Conservation (phyloP, 306 rosid genomes). For the Medicago arabica region DNA sequence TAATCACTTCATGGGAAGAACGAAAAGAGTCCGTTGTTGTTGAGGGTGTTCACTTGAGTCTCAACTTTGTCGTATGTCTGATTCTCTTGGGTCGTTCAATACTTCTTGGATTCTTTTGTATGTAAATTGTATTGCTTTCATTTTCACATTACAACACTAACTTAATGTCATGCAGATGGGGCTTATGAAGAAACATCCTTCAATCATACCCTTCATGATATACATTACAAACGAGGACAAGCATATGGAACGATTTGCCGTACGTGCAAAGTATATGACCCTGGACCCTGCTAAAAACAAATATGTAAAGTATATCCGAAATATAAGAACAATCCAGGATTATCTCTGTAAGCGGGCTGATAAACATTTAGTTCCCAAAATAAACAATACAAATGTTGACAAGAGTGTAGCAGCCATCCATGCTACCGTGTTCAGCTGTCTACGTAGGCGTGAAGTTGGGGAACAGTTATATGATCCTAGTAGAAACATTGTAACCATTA, state of each 20-base stretch:
- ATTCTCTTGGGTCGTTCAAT: conserved; percentile 18
- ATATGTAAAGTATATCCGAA: conserved; percentile 94
- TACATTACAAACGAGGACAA: conserved; percentile 93
- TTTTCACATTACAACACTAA: conserved; percentile 35
- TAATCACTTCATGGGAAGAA: conserved; percentile 97
- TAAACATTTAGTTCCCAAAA: conserved; percentile 97
- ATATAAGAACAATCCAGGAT: conserved; percentile 95
- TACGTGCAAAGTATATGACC: conserved; percentile 98
- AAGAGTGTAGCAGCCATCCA: conserved; percentile 98
- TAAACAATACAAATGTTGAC: conserved; percentile 96
- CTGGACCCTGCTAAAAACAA: conserved; percentile 95
- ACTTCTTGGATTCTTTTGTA: conserved; percentile 3
- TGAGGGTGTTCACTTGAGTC: conserved; percentile 98
- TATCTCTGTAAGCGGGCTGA: conserved; percentile 97
- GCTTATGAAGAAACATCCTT: conserved; percentile 97
- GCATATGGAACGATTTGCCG: conserved; percentile 96
- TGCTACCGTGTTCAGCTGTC: conserved; percentile 96
- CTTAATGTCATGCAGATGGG: conserved; percentile 74
- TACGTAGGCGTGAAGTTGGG: conserved; percentile 88
- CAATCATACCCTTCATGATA: conserved; percentile 95
- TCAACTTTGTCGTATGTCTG: conserved; percentile 84
- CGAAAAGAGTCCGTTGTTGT: conserved; percentile 92
- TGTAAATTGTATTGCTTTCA: background rate
- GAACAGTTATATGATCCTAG: conserved; percentile 78
- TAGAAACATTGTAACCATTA: conserved; percentile 77